A percentile compares a stretch with the other conserved stretches of the same genome.
phyloP scores from a whole-genome alignment of 1,284 basidiomycete species.

The Malassezia arunalokei region DNA sequence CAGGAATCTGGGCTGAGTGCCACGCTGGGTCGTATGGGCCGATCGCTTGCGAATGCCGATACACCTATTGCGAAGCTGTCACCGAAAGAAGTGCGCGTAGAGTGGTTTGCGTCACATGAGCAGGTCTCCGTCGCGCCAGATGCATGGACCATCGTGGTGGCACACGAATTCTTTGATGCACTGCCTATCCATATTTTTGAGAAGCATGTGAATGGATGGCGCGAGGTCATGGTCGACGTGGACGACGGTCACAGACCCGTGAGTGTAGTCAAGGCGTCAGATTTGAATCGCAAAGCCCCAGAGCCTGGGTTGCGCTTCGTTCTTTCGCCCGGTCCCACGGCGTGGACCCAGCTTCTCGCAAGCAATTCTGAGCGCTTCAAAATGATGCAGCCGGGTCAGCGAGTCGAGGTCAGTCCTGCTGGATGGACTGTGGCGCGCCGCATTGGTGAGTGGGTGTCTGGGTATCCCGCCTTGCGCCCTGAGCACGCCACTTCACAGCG shows the following conservation, averaged over 20 bases:
- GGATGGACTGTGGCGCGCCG: slow-evolving; percentile 34
- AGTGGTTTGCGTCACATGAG: slow-evolving; percentile 67
- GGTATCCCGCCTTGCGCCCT: slow-evolving; percentile 18
- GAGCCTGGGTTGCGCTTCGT: slow-evolving; percentile 53
- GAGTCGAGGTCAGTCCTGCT: slow-evolving; percentile 39
- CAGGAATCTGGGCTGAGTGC: slow-evolving; percentile 24
- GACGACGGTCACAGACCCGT: slow-evolving; percentile 15
- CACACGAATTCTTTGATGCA: slow-evolving; percentile 97
- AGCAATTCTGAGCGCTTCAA: slow-evolving; percentile 29
- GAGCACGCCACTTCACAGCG: not conserved
- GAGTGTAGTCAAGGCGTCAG: slow-evolving; percentile 24
- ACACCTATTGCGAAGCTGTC: slow-evolving; percentile 10
- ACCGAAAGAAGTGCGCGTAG: slow-evolving; percentile 47
- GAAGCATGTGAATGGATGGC: slow-evolving; percentile 58
- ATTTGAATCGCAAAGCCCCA: slow-evolving; percentile 21
- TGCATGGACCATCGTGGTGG: slow-evolving; percentile 70
- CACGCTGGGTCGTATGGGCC: slow-evolving; percentile 20
- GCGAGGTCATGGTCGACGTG: slow-evolving; percentile 67
- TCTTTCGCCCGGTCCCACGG: slow-evolving; percentile 57
- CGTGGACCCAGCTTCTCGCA: slow-evolving; percentile 54
- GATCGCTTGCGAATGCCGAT: slow-evolving; percentile 22
- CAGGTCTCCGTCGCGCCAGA: slow-evolving; percentile 52
- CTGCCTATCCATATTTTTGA: slow-evolving; percentile 82
- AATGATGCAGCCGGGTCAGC: slow-evolving; percentile 29
- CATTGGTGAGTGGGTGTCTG: slow-evolving; percentile 35